Evolutionary conservation across 2,329 filamentous ascomycete genomes (phyloP), one percentile per base, ranked within the genome.

Genomic region (Penicillium oxalicum): DNA sequence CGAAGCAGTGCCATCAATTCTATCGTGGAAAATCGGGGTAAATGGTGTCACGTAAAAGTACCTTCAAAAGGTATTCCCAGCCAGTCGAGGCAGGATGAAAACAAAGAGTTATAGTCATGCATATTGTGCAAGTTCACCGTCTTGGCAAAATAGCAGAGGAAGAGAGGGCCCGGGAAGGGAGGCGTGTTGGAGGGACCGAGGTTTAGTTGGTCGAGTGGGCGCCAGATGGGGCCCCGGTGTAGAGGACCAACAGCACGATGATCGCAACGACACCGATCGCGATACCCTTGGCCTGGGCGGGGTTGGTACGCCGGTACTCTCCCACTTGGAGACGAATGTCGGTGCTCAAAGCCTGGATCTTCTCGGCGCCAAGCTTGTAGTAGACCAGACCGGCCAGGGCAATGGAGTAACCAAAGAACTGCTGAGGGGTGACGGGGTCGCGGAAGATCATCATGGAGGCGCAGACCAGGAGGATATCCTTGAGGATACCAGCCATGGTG

Each of bases 401-500:
- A 61, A 90, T 80, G 62, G 75, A 71, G 75, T 91, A 91, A 56
- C 88, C 87, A 63, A 89, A 74, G 58, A 81, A 79, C 70, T 93
- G 88, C 50, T 88, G 76, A 28, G 73, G 64, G 24, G 82, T 77
- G 62, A 91, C 83, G 41, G 80, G 77, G 49, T 86, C 87, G 54
- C 77, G 75, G 83, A 87, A 91, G 64, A 91, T 84, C 61, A 87
- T 64, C 68, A 91, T 84, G 48, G 85, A 88, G 47, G 81, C 77
- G 52, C 78, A 74, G 56, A 91, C 86, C 46, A 93, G 83, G 48
- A 91, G 79, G 53, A 91, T 89, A 65, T 88, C 87, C 71, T 91
- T 91, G 62, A 91, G 79, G 54, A 91, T 87, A 64, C 88, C 87
- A 49, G 83, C 88, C 35, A 91, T 80, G 32, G 87, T 89, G 69